A percentile compares a stretch with the other conserved stretches of the same genome.
These are phyloP conservation scores for Canariomyces notabilis DNA, from an alignment of 2,329 filamentous ascomycete species.

Conservation along the genomic window DNA sequence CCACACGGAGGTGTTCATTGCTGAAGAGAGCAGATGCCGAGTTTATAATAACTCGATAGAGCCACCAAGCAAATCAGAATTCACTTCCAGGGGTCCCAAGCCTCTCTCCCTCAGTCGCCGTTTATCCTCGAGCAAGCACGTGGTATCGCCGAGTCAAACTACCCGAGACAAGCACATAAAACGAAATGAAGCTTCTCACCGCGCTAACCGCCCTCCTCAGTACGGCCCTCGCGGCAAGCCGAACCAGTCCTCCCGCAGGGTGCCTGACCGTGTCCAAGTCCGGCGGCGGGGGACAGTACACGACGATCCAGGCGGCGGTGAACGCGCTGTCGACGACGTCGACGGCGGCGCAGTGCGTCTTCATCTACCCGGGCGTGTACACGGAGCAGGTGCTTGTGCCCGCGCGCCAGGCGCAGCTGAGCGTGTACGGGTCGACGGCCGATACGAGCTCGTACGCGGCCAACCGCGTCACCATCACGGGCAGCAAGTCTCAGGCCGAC, in stretches of 20 bases:
- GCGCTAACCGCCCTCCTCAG: not conserved
- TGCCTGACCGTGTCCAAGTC: conserved; percentile 26
- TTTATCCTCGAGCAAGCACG: too few species aligned
- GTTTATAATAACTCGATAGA: not conserved
- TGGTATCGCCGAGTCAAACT: not conserved
- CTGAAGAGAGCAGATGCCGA: not conserved
- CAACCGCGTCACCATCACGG: conserved; percentile 54
- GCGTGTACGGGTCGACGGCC: conserved; percentile 50
- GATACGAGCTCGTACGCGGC: conserved; percentile 46
- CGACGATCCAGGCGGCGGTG: conserved; percentile 49
- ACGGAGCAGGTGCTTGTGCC: conserved; percentile 54
- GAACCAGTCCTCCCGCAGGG: conserved; percentile 18
- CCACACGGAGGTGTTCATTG: not conserved
- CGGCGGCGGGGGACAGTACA: conserved; percentile 7
- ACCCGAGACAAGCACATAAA: too few species aligned
- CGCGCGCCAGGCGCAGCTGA: conserved; percentile 42
- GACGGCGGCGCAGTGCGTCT: conserved; percentile 52
- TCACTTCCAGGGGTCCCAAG: too few species aligned
- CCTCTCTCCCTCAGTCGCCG: too few species aligned
- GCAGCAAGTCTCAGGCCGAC: conserved; percentile 41
- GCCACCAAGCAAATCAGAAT: too few species aligned
- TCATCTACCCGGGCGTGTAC: conserved; percentile 58
- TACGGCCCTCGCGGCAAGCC: conserved; percentile 6
- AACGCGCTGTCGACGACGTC: conserved; percentile 50
- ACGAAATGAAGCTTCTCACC: not conserved